These are phyloP conservation scores for Fusarium luffae DNA, from an alignment of 2,329 filamentous ascomycete genomes.

Conservation along the genomic window DNA sequence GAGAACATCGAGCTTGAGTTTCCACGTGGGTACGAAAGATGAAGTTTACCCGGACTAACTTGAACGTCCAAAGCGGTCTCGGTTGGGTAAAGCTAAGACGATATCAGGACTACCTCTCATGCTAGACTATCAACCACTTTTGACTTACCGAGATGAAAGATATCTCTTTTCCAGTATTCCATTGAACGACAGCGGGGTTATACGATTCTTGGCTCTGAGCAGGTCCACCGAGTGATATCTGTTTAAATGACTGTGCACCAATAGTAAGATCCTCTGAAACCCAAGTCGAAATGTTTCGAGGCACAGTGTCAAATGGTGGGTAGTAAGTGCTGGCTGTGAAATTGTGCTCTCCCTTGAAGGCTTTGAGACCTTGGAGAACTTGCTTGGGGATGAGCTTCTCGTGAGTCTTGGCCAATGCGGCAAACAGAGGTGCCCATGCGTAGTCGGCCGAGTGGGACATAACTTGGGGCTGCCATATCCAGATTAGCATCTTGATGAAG, in stretches of 20 bases:
- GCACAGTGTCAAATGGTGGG: constrained; percentile 66
- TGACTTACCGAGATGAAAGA: constrained; percentile 43
- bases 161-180: constrained; percentile 57
- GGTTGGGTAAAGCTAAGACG: constrained; percentile 53
- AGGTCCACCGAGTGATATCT: constrained; percentile 66
- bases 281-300: constrained; percentile 70
- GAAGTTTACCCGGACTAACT: constrained; percentile 49
- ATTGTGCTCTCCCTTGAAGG: constrained; percentile 64
- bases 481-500: neutral
- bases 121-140: constrained; percentile 24
- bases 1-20: constrained; percentile 61
- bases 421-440: constrained; percentile 66
- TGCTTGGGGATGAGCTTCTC: constrained; percentile 57
- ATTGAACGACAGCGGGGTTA: constrained; percentile 70
- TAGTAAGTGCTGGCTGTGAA: constrained; percentile 65
- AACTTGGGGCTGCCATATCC: constrained; percentile 53
- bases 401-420: constrained; percentile 64
- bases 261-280: constrained; percentile 67
- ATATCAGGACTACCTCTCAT: constrained; percentile 51
- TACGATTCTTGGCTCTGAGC: constrained; percentile 63
- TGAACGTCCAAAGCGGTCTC: constrained; percentile 32
- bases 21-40: constrained; percentile 65
- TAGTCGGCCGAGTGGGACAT: constrained; percentile 71
- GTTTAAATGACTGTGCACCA: constrained; percentile 67
- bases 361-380: constrained; percentile 54